A percentile compares a stretch with the other conserved stretches of the same genome.
Evolutionary conservation across 352 stramenopile genomes (phyloP).

Genomic region (Phytopythium oedochilum): DNA sequence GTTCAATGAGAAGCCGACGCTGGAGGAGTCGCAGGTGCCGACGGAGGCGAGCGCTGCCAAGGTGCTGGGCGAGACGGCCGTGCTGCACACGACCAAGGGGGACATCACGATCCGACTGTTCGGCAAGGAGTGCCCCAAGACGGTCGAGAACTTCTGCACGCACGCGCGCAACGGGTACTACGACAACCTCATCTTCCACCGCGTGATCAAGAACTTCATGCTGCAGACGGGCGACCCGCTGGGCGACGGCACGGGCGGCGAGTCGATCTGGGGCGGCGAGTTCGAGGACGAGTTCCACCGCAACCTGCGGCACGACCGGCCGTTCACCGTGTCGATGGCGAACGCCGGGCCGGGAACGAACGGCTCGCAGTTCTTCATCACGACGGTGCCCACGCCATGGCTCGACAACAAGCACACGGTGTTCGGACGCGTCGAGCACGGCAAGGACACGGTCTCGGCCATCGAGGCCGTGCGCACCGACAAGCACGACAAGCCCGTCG

Average conservation of each 20-base stretch:
- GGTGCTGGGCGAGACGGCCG: constrained; percentile 66
- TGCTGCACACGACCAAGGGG: constrained; percentile 98
- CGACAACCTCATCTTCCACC: constrained; percentile 98
- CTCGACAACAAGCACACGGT: constrained; percentile 97
- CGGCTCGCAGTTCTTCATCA: constrained; percentile 98
- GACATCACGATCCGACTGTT: constrained; percentile 98
- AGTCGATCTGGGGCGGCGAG: constrained; percentile 98
- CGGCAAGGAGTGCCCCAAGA: constrained; percentile 91
- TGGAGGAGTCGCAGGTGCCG: constrained; percentile 89
- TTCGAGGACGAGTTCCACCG: constrained; percentile 99
- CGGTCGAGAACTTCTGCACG: constrained; percentile 98
- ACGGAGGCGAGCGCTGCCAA: constrained; percentile 67
- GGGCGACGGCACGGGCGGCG: constrained; percentile 96
- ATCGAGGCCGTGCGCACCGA: constrained; percentile 92
- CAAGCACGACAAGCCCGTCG: constrained; percentile 71
- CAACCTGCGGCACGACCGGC: constrained; percentile 92
- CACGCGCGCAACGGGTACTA: constrained; percentile 98
- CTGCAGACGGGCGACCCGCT: constrained; percentile 95
- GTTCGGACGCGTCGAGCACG: constrained; percentile 87
- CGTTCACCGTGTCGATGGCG: constrained; percentile 99
- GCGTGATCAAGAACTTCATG: constrained; percentile 99
- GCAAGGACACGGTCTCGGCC: constrained; percentile 96
- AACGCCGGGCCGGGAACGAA: constrained; percentile 89
- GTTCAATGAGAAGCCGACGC: constrained; percentile 97
- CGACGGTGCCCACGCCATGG: constrained; percentile 96